These are phyloP conservation scores for Populus hybrid DNA, from an alignment of 441 rosid genomes.

Conservation along the genomic window DNA sequence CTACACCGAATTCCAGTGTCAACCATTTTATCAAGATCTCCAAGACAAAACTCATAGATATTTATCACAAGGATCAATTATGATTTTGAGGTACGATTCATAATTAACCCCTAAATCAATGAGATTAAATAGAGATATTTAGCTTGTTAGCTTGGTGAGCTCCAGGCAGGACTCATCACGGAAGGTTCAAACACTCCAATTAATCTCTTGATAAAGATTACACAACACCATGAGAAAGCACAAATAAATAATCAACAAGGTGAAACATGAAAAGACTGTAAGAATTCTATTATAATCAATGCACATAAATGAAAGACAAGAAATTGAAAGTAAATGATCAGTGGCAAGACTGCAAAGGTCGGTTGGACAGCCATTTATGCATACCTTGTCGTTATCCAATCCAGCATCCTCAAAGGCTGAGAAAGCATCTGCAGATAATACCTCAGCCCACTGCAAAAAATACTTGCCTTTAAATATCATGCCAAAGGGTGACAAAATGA, in stretches of 20 bases:
- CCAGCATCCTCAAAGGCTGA: conserved; percentile 98
- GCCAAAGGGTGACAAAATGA: not conserved
- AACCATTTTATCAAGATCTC: no score
- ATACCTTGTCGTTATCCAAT: conserved; percentile 65
- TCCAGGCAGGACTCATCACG: not conserved
- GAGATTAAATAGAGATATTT: no score
- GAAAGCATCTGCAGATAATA: conserved; percentile 98
- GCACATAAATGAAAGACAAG: not conserved
- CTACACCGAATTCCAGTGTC: not conserved
- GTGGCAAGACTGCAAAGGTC: not conserved
- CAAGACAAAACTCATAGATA: not conserved
- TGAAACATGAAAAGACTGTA: not conserved
- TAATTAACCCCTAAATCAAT: not conserved
- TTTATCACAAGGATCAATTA: not conserved
- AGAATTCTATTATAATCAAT: not conserved
- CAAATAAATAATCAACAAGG: conserved; percentile 3
- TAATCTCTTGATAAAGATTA: not conserved
- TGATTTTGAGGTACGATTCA: not conserved
- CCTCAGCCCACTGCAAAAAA: conserved; percentile 94
- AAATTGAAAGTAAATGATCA: not conserved
- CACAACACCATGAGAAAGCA: not conserved
- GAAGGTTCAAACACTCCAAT: not conserved
- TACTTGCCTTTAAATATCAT: conserved; percentile 22
- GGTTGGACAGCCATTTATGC: conserved; percentile 16
- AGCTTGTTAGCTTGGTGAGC: not conserved